These are phyloP conservation scores for Lactarius sp. DNA, from an alignment of 768 basidiomycete species.

Conservation along the genomic window DNA sequence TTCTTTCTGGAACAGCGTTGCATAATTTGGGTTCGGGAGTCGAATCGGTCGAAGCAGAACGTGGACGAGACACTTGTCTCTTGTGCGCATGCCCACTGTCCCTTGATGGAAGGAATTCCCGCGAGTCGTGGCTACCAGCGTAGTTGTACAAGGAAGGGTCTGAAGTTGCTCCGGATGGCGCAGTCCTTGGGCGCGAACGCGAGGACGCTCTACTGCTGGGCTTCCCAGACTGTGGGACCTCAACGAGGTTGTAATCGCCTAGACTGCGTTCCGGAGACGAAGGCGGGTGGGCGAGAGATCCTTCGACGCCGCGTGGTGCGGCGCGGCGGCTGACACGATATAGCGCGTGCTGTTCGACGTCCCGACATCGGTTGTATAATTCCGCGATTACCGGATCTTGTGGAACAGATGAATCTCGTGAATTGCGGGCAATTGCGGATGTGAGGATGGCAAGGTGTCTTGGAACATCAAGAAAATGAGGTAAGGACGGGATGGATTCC, in stretches of 20 bases:
- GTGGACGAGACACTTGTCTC: conserved; percentile 36
- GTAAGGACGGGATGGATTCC: conserved; percentile 68
- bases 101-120: conserved; percentile 6
- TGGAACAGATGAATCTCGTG: conserved; percentile 30
- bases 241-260: background rate
- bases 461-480: conserved; percentile 72
- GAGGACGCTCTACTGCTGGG: conserved; percentile 17
- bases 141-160: conserved; percentile 26
- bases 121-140: conserved; percentile 20
- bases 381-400: conserved; percentile 44
- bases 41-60: conserved; percentile 55
- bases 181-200: conserved; percentile 20
- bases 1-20: background rate
- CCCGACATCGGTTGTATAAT: conserved; percentile 56
- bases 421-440: conserved; percentile 65
- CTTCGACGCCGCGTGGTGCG: background rate
- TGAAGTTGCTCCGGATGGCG: conserved; percentile 16
- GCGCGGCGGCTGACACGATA: conserved; percentile 51
- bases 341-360: conserved; percentile 67
- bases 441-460: conserved; percentile 72
- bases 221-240: background rate
- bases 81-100: conserved; percentile 9
- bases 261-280: conserved; percentile 1
- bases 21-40: conserved; percentile 38
- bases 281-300: background rate